Percentiles rank a stretch among this genome's conserved stretches.
These are phyloP conservation scores for Saitoella complicata DNA, from an alignment of 805 yeast species.

Conservation along the genomic window DNA sequence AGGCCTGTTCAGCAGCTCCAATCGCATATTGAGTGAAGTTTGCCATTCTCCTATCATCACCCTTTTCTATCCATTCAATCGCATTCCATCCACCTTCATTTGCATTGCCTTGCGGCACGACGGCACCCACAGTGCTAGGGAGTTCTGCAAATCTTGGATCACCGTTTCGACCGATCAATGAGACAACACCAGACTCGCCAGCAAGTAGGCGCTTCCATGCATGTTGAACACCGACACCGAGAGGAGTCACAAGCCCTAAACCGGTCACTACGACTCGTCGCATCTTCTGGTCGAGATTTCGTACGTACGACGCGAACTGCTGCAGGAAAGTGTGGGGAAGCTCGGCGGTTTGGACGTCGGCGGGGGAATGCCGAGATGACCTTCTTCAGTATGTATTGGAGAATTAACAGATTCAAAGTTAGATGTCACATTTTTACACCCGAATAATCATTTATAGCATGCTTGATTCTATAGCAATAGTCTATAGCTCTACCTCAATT, in stretches of 20 bases:
- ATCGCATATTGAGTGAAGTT: slow-evolving; percentile 63
- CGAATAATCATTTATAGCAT: no score
- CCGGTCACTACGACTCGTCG: slow-evolving; percentile 82
- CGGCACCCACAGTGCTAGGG: slow-evolving; percentile 64
- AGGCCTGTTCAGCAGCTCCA: slow-evolving; percentile 62
- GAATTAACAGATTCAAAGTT: no score
- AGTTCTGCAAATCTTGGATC: slow-evolving; percentile 34
- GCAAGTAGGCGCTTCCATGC: slow-evolving; percentile 23
- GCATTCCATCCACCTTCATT: slow-evolving; percentile 37
- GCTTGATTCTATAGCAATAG: no score
- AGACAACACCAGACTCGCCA: slow-evolving; percentile 23
- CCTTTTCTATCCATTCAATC: slow-evolving; percentile 31
- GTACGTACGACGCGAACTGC: no score
- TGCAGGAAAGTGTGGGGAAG: no score
- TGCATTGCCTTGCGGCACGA: slow-evolving; percentile 33
- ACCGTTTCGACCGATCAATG: slow-evolving; percentile 21
- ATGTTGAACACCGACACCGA: slow-evolving; percentile 42
- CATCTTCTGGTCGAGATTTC: neutral
- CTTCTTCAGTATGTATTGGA: no score
- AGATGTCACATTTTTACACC: no score
- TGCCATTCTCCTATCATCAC: slow-evolving; percentile 47
- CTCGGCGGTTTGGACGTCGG: no score
- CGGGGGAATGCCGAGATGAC: no score
- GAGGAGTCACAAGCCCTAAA: slow-evolving; percentile 68
- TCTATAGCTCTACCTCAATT: no score